Conservation (phyloP, 305 asterid genomes). For the Euphrasia arctica region DNA sequence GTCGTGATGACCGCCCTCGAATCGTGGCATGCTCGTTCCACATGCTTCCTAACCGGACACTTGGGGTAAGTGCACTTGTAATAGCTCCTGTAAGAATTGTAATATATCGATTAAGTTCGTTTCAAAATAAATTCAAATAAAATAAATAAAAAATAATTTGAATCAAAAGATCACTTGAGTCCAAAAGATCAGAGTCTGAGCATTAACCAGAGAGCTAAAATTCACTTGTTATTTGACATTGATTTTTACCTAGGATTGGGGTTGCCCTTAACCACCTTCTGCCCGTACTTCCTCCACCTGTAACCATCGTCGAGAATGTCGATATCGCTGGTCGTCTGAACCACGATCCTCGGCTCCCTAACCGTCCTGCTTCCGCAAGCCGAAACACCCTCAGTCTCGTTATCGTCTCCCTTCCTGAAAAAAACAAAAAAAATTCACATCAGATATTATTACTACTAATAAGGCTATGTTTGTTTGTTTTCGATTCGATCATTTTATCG, state of each 20-base stretch:
- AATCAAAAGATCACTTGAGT: neutral
- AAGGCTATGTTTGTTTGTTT: too few species aligned
- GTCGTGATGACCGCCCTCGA: slow-evolving; percentile 82
- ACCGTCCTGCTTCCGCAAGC: slow-evolving; percentile 68
- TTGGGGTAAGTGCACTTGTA: slow-evolving; percentile 84
- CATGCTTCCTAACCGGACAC: slow-evolving; percentile 87
- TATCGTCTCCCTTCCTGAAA: slow-evolving; percentile 68
- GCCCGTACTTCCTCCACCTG: slow-evolving; percentile 96
- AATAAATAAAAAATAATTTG: too few species aligned
- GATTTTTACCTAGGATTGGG: slow-evolving; percentile 77
- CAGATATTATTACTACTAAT: neutral
- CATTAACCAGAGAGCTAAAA: too few species aligned
- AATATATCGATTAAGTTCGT: too few species aligned
- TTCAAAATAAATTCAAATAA: neutral
- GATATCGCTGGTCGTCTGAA: slow-evolving; percentile 87
- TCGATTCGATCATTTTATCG: slow-evolving; percentile 7
- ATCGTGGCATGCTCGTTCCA: slow-evolving; percentile 93
- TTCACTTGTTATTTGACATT: neutral
- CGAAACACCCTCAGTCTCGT: slow-evolving; percentile 54
- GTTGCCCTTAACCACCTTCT: slow-evolving; percentile 92
- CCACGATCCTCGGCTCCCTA: slow-evolving; percentile 84
- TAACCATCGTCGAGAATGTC: slow-evolving; percentile 96
- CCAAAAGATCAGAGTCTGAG: too few species aligned
- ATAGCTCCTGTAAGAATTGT: slow-evolving; percentile 63
- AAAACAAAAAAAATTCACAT: slow-evolving; percentile 3